These are phyloP conservation scores for Exophiala sp. DNA, from an alignment of 2,329 filamentous ascomycete species.

Conservation along the genomic window DNA sequence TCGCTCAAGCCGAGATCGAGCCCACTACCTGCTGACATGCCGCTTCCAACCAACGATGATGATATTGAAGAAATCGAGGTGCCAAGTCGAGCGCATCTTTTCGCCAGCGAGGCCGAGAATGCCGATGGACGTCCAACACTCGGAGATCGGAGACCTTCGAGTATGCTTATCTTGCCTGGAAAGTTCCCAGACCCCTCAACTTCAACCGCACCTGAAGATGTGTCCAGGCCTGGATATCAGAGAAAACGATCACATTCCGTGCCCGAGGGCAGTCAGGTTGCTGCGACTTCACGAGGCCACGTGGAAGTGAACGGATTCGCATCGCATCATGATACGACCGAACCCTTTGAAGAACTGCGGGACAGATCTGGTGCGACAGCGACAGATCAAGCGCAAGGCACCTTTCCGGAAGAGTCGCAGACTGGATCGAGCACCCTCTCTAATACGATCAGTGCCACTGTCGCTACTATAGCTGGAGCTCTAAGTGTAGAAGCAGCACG, in stretches of 20 bases:
- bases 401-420: not conserved
- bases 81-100: slow-evolving; percentile 60
- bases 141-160: slow-evolving; percentile 16
- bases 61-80: slow-evolving; percentile 80
- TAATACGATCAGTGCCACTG: slow-evolving; percentile 21
- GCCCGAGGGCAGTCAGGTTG: slow-evolving; percentile 7
- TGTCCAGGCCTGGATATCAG: slow-evolving; percentile 4
- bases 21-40: slow-evolving; percentile 54
- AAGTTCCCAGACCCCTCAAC: slow-evolving; percentile 12
- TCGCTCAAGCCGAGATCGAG: slow-evolving; percentile 32
- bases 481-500: slow-evolving; percentile 24
- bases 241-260: slow-evolving; percentile 22
- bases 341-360: not conserved
- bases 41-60: slow-evolving; percentile 63
- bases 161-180: slow-evolving; percentile 26
- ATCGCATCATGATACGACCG: not conserved
- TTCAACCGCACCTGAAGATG: not conserved
- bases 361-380: not conserved
- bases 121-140: slow-evolving; percentile 4
- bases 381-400: not conserved
- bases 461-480: slow-evolving; percentile 27
- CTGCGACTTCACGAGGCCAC: not conserved
- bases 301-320: not conserved
- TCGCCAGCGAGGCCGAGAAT: not conserved
- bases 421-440: not conserved